Conservation (phyloP, 768 basidiomycete species). For the Hebeloma cylindrosporum region DNA sequence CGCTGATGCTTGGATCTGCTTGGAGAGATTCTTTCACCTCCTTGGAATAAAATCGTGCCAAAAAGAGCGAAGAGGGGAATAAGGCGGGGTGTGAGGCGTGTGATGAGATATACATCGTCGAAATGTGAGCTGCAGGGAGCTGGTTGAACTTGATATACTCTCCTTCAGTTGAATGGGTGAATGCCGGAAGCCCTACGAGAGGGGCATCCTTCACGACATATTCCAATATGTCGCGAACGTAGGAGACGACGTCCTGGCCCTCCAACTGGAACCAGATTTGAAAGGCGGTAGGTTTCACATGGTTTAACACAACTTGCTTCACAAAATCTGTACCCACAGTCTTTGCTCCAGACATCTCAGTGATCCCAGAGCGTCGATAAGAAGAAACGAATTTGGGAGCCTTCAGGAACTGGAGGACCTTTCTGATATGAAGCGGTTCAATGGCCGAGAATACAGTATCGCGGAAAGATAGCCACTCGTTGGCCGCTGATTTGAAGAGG, state of each 20-base stretch:
- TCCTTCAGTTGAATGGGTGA: neutral
- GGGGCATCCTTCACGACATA: no score
- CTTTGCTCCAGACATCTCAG: neutral
- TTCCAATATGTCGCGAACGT: neutral
- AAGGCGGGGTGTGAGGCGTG: neutral
- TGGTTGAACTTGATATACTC: slow-evolving; percentile 1
- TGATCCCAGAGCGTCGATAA: neutral
- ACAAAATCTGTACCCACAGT: slow-evolving; percentile 6
- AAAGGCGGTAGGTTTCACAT: neutral
- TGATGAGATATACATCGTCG: slow-evolving; percentile 4
- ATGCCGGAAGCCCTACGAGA: no score
- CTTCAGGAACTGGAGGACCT: slow-evolving; percentile 20
- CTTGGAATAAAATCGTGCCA: neutral
- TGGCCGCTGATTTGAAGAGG: slow-evolving; percentile 10
- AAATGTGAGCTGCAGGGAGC: neutral
- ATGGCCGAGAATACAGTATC: slow-evolving; percentile 22
- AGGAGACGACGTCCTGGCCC: neutral
- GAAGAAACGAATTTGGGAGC: slow-evolving; percentile 17
- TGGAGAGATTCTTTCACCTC: neutral
- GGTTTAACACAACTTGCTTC: neutral
- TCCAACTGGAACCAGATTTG: neutral
- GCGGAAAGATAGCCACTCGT: slow-evolving; percentile 4
- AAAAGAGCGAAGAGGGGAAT: slow-evolving; percentile 8
- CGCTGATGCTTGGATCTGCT: slow-evolving; percentile 4
- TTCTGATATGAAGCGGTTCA: slow-evolving; percentile 17